These are phyloP conservation scores for Nitzschia inconspicua DNA, from an alignment of 108 stramenopile genomes.

Conservation along the genomic window DNA sequence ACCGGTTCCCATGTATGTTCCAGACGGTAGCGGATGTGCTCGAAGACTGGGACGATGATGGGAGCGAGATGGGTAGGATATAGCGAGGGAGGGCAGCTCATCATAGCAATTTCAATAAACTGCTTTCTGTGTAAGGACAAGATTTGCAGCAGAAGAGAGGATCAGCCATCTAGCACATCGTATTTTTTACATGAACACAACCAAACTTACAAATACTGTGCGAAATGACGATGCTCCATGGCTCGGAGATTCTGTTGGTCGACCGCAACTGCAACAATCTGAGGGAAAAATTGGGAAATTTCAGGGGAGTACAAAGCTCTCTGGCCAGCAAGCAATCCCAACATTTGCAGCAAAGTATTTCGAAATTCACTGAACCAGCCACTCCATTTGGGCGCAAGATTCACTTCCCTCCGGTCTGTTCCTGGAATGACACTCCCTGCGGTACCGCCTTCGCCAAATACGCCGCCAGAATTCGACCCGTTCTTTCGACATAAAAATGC, in stretches of 20 bases:
- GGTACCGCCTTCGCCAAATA: slow-evolving; percentile 89
- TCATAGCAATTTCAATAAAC: slow-evolving; percentile 73
- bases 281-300: slow-evolving; percentile 53
- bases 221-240: slow-evolving; percentile 88
- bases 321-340: slow-evolving; percentile 70
- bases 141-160: too few relatives aligned
- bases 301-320: slow-evolving; percentile 80
- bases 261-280: slow-evolving; percentile 59
- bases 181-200: background rate
- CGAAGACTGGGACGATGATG: slow-evolving; percentile 72
- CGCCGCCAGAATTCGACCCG: slow-evolving; percentile 63
- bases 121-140: slow-evolving; percentile 78
- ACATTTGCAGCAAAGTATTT: slow-evolving; percentile 74
- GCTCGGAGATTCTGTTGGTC: slow-evolving; percentile 60
- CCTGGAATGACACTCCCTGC: slow-evolving; percentile 83
- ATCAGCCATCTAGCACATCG: too few relatives aligned
- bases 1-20: slow-evolving; percentile 73
- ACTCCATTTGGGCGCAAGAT: slow-evolving; percentile 84
- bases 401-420: slow-evolving; percentile 65
- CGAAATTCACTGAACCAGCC: slow-evolving; percentile 88
- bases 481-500: slow-evolving; percentile 75
- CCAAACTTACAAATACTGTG: slow-evolving; percentile 64
- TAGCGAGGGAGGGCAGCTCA: slow-evolving; percentile 72
- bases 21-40: slow-evolving; percentile 72
- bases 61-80: slow-evolving; percentile 78